Conservation (phyloP, 2,329 filamentous ascomycete species). For the Aureobasidium sp. region DNA sequence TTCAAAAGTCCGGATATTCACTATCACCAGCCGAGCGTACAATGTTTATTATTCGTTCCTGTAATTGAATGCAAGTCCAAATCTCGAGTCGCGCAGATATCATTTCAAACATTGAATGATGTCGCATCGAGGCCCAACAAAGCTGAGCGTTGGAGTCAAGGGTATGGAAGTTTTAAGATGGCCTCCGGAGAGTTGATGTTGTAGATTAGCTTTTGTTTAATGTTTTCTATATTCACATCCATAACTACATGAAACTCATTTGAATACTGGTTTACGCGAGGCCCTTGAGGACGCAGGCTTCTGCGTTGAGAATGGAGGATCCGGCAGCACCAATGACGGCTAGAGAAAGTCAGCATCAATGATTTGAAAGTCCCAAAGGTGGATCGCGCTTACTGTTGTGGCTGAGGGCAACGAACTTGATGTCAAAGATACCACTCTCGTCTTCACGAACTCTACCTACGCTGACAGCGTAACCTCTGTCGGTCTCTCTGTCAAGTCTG, state of each 20-base stretch:
- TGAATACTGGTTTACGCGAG: constrained; percentile 8
- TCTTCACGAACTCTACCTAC: constrained; percentile 83
- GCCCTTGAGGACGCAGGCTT: constrained; percentile 84
- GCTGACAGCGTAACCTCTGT: constrained; percentile 80
- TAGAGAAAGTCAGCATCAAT: constrained; percentile 21
- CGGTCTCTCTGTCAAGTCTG: constrained; percentile 75
- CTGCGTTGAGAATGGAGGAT: constrained; percentile 88
- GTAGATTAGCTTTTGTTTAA: too few relatives aligned
- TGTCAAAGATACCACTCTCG: constrained; percentile 80
- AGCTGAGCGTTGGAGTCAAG: too few relatives aligned
- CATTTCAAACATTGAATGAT: too few relatives aligned
- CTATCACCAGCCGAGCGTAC: too few relatives aligned
- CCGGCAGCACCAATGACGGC: constrained; percentile 94
- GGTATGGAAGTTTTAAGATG: too few relatives aligned
- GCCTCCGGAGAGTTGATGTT: too few relatives aligned
- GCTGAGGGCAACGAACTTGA: constrained; percentile 89
- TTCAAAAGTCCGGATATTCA: too few relatives aligned
- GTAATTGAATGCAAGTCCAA: too few relatives aligned
- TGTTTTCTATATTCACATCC: neutral
- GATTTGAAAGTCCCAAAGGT: neutral
- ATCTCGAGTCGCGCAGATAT: too few relatives aligned
- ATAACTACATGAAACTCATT: constrained; percentile 2
- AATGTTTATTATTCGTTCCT: too few relatives aligned
- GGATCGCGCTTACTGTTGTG: constrained; percentile 56
- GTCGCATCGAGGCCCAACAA: too few relatives aligned